Evolutionary conservation across 202 grass and related monocot genomes (phyloP).

Genomic region (Eragrostis tef): DNA sequence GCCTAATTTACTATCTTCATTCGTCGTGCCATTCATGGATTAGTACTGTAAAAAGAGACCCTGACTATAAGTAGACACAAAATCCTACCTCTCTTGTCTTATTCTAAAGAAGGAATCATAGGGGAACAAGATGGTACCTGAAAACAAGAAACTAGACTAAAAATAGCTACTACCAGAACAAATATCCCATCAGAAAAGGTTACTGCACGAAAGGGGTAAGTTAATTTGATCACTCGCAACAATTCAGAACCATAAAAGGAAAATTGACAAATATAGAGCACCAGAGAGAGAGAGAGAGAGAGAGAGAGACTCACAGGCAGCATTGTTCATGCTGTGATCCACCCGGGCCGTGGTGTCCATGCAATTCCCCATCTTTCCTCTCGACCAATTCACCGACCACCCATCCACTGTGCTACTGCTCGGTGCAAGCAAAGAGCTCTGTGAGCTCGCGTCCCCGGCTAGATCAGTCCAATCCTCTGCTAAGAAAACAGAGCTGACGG

Average conservation of each 20-base stretch:
- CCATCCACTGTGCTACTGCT: conserved; percentile 31
- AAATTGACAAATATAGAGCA: conserved; percentile 37
- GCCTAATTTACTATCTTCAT: not conserved
- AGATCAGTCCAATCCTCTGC: not conserved
- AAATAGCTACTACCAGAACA: conserved; percentile 5
- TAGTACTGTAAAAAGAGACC: not conserved
- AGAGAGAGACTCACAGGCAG: conserved; percentile 69
- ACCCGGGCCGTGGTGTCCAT: conserved; percentile 58
- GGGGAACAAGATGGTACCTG: conserved; percentile 16
- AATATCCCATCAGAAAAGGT: not conserved
- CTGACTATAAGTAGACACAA: conserved; percentile 12
- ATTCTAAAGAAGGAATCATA: conserved; percentile 12
- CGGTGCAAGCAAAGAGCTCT: conserved; percentile 5
- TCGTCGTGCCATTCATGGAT: not conserved
- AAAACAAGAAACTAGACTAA: conserved; percentile 18
- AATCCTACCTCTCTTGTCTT: conserved; percentile 20
- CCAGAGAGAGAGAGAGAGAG: not conserved
- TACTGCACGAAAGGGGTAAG: not conserved
- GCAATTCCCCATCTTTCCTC: conserved; percentile 72
- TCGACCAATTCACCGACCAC: conserved; percentile 37
- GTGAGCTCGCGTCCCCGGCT: not conserved
- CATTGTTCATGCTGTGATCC: conserved; percentile 67
- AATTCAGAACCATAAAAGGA: conserved; percentile 19
- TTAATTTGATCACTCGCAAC: conserved; percentile 21
- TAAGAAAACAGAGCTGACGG: not conserved